These are phyloP conservation scores for Aspergillus spinulosporus DNA, from an alignment of 2,329 filamentous ascomycete species.

Conservation along the genomic window DNA sequence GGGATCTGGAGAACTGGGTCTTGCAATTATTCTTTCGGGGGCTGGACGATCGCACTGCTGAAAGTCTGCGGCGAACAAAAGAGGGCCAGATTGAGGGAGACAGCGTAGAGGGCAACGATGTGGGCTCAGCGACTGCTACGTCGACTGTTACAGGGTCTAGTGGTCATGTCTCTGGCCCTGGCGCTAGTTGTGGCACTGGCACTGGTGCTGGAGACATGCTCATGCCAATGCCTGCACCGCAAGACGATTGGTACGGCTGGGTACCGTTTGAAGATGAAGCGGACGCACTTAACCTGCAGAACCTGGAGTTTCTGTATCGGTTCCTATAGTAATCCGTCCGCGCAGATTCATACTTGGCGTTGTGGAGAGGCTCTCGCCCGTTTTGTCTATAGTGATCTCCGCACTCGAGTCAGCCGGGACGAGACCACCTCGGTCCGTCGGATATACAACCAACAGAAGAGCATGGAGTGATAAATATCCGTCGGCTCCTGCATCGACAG, in stretches of 20 bases:
- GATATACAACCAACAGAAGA: not conserved
- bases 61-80: conserved; percentile 31
- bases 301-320: conserved; percentile 18
- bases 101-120: not conserved
- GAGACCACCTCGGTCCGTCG: not conserved
- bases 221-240: not conserved
- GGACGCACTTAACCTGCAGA: conserved; percentile 17
- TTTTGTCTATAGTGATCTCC: no score
- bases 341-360: no score
- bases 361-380: no score
- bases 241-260: conserved; percentile 17
- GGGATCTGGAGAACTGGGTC: conserved; percentile 53
- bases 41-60: conserved; percentile 48
- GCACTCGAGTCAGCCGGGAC: not conserved
- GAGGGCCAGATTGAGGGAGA: not conserved
- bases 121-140: no score
- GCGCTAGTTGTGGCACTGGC: no score
- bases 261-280: conserved; percentile 12
- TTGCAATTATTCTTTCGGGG: conserved; percentile 53
- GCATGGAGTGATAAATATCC: not conserved
- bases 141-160: no score
- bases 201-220: not conserved
- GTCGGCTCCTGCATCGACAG: no score
- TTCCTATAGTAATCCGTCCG: conserved; percentile 8
- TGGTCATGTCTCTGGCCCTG: not conserved